Evolutionary conservation across 768 basidiomycete genomes (phyloP).

Genomic region (Favolaschia claudopus): DNA sequence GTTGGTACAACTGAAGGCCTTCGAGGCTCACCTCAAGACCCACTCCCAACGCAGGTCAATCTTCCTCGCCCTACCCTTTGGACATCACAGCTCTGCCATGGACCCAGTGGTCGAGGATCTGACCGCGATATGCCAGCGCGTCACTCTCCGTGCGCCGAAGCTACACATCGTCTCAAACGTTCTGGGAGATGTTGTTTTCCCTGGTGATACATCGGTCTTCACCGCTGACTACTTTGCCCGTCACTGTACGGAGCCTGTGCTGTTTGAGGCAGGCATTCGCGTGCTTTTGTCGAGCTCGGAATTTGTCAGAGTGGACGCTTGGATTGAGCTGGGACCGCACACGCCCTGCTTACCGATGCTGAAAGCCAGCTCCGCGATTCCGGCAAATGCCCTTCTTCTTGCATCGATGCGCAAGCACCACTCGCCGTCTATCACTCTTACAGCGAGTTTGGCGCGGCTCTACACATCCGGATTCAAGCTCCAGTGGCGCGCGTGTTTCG

Average conservation of each 20-base stretch:
- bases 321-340: conserved; percentile 77
- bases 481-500: conserved; percentile 64
- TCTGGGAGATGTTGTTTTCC: conserved; percentile 56
- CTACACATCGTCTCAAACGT: conserved; percentile 73
- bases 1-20: conserved; percentile 45
- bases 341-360: conserved; percentile 65
- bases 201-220: conserved; percentile 60
- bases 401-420: conserved; percentile 57
- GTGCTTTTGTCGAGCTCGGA: conserved; percentile 41
- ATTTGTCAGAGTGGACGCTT: conserved; percentile 46
- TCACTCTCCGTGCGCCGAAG: conserved; percentile 53
- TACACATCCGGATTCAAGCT: conserved; percentile 51
- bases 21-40: conserved; percentile 51
- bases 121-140: conserved; percentile 41
- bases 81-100: conserved; percentile 76
- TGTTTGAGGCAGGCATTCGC: conserved; percentile 59
- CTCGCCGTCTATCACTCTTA: conserved; percentile 53
- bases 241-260: conserved; percentile 67
- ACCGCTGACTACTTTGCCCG: conserved; percentile 59
- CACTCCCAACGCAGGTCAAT: conserved; percentile 46
- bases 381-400: conserved; percentile 47
- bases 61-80: conserved; percentile 63
- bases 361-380: conserved; percentile 44
- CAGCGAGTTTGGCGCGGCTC: conserved; percentile 53
- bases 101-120: conserved; percentile 61